Evolutionary conservation across 169 alveolate genomes (phyloP).

Genomic region (Eimeria sp.): DNA sequence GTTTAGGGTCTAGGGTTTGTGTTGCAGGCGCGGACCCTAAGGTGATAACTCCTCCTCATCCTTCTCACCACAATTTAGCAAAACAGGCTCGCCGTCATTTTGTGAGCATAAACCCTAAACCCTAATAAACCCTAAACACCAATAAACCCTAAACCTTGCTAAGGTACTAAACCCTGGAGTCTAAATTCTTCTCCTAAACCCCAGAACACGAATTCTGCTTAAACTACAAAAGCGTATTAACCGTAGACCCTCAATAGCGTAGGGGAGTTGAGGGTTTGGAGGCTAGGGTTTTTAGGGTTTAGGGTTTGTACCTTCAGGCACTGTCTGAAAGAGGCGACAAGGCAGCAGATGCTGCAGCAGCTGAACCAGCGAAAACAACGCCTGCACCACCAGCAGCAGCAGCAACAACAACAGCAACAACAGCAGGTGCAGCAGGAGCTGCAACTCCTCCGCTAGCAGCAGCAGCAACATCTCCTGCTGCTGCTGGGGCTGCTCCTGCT

Average conservation of each 20-base stretch:
- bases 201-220: no score
- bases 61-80: conserved; percentile 31
- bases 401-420: neutral
- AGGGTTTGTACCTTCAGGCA: no score
- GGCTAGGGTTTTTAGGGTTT: neutral
- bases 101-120: neutral
- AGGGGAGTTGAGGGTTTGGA: neutral
- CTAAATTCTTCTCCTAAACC: no score
- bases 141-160: neutral
- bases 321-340: conserved; percentile 33
- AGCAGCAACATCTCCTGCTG: no score
- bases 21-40: conserved; percentile 29
- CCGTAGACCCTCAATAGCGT: neutral
- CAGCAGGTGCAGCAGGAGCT: no score
- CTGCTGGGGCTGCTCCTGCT: no score
- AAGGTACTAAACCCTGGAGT: no score
- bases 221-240: no score
- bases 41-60: conserved; percentile 42
- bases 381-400: neutral
- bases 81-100: conserved; percentile 31
- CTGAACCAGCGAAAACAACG: neutral
- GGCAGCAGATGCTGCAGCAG: neutral
- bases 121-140: neutral
- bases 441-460: no score
- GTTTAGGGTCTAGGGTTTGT: conserved; percentile 27